A percentile compares a stretch with the other conserved stretches of the same genome.
Evolutionary conservation across 2,329 filamentous ascomycete genomes (phyloP).

Genomic region (Fragosphaeria purpurea): DNA sequence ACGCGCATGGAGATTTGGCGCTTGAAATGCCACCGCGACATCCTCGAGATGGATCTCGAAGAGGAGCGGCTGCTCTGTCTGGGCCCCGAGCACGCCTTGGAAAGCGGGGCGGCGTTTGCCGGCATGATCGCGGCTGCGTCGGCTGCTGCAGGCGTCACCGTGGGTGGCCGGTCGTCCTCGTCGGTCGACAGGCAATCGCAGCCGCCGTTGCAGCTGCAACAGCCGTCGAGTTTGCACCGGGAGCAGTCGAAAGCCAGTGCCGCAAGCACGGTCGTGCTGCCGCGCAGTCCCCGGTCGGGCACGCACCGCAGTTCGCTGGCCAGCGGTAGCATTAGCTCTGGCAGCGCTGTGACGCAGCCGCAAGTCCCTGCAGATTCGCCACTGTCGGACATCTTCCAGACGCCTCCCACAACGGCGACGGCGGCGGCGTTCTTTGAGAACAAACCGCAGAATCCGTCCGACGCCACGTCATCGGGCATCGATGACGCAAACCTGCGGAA

Average conservation of each 20-base stretch:
- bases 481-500: slow-evolving; percentile 27
- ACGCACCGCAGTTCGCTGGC: slow-evolving; percentile 20
- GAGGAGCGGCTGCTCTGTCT: slow-evolving; percentile 52
- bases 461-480: slow-evolving; percentile 26
- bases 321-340: slow-evolving; percentile 4
- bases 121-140: slow-evolving; percentile 7
- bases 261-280: slow-evolving; percentile 15
- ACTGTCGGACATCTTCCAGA: slow-evolving; percentile 37
- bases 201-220: neutral
- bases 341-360: neutral
- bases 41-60: slow-evolving; percentile 73
- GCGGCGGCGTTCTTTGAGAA: slow-evolving; percentile 24
- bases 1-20: slow-evolving; percentile 90
- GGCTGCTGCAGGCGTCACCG: neutral
- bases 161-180: neutral
- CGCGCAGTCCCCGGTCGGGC: slow-evolving; percentile 28
- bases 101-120: slow-evolving; percentile 11
- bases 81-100: slow-evolving; percentile 19
- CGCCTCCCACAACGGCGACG: slow-evolving; percentile 33
- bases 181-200: neutral
- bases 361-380: slow-evolving; percentile 25
- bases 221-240: slow-evolving; percentile 9
- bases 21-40: slow-evolving; percentile 80
- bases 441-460: slow-evolving; percentile 32
- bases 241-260: slow-evolving; percentile 25